These are phyloP conservation scores for Kregervanrija fluxuum DNA, from an alignment of 805 yeast genomes.

Conservation along the genomic window DNA sequence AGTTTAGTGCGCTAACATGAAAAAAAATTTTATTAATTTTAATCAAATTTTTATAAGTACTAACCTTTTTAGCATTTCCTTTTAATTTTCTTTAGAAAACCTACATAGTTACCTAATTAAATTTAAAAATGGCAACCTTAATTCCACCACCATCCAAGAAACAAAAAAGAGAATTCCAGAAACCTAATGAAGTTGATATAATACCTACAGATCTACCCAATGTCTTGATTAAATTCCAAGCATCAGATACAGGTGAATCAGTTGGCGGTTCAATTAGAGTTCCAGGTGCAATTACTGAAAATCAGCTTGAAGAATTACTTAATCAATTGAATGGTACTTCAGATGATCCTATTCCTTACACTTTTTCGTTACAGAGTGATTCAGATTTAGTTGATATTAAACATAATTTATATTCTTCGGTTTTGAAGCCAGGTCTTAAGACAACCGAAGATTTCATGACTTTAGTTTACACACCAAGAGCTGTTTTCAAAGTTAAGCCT, in stretches of 20 bases:
- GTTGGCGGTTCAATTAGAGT: conserved; percentile 83
- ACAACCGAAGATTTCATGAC: conserved; percentile 92
- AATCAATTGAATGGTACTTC: conserved; percentile 65
- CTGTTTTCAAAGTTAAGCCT: conserved; percentile 87
- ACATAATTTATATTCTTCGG: conserved; percentile 69
- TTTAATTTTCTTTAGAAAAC: conserved; percentile 13
- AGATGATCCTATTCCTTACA: conserved; percentile 87
- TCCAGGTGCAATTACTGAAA: conserved; percentile 81
- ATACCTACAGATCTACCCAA: conserved; percentile 78
- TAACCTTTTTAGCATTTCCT: no score
- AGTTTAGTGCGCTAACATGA: no score
- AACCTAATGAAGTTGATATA: conserved; percentile 65
- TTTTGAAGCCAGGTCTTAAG: conserved; percentile 78
- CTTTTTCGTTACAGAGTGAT: conserved; percentile 60
- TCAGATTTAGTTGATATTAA: conserved; percentile 61
- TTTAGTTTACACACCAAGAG: conserved; percentile 86
- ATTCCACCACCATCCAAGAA: conserved; percentile 91
- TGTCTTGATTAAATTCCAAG: conserved; percentile 83
- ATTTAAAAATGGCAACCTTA: conserved; percentile 69
- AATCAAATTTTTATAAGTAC: no score
- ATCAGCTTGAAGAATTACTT: conserved; percentile 80
- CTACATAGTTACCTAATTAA: conserved; percentile 4
- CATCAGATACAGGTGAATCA: conserved; percentile 85
- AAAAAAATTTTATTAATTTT: no score
- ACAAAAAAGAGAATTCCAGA: conserved; percentile 77